Base-by-base conservation (phyloP, 441 rosid species). In the Theobroma grandiflorum region DNA sequence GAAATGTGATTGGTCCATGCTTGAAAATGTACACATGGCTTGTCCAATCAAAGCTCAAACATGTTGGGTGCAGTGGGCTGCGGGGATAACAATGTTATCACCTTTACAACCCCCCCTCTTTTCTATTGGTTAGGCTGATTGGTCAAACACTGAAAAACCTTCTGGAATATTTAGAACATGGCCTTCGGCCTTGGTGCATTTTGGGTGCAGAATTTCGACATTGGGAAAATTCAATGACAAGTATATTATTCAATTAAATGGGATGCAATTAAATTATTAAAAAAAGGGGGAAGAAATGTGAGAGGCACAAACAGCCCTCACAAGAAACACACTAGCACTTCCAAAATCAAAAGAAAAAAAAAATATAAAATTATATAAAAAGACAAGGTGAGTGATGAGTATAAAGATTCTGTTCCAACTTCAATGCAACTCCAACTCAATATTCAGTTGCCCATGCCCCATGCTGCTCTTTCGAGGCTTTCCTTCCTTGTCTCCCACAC, bases 101-200 rank as follows among this genome's bases (percentile, higher is more conserved):
- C 11, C 31, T 26, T 26, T 26, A 26, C 1, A 26, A 26, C 31
- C 31, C 0, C 31, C 31, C 18, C 52, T 10, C 4, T 12, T 37
- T 31, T 20, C 50, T 2, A 12, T 42, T 58, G 45, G 45, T 38
- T 73, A 52, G 63, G 63, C 35, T 64, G 62, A 49, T 57, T 78
- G 78, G 84, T 84, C 79, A 75, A 78, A 81, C 59, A 55, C 77
- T 58, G n/a, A 43, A 61, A 62, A 70, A 70, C 37, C 66, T 49
- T 18, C 43, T 59, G 38, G 62, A 65, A 74, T 2, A 52, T 65
- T 18, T 42, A 0, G 45, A 61, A 37, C 31, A 58, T 37, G 49
- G 38, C 38, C 73, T 26, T 26, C 31, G 1, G 5, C 73, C 1
- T 26, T 1, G 1, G 5, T 35, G 20, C 35, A 55, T 53, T 73